Conservation (phyloP, 768 basidiomycete genomes). For the Trametes villosa region DNA sequence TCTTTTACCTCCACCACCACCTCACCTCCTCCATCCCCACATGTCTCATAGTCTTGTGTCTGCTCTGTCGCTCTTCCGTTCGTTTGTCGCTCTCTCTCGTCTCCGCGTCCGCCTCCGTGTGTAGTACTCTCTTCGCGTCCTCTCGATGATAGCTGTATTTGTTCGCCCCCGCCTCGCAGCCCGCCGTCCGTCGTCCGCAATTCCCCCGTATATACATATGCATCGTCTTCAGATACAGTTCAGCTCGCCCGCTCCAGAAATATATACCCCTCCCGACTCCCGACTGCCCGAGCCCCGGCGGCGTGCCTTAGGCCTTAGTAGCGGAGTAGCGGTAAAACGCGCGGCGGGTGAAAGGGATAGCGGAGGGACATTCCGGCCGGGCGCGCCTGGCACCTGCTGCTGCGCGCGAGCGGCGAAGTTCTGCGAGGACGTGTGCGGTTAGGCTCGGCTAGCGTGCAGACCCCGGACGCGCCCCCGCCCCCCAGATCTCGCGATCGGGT, state of each 20-base stretch:
- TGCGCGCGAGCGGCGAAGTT: no score
- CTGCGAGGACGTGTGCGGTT: no score
- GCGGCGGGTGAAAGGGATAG: no score
- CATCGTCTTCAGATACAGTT: not conserved
- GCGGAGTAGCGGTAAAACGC: no score
- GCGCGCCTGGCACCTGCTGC: no score
- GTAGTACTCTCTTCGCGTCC: conserved; percentile 13
- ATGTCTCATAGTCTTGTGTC: conserved; percentile 22
- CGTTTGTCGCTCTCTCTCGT: conserved; percentile 4
- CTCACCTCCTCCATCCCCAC: conserved; percentile 10
- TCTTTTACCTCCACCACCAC: no score
- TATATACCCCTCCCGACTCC: conserved; percentile 10
- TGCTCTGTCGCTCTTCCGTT: conserved; percentile 22
- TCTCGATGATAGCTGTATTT: conserved; percentile 23
- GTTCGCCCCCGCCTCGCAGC: conserved; percentile 2
- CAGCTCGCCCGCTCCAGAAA: conserved; percentile 6
- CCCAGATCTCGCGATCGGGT: conserved; percentile 22
- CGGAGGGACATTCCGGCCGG: no score
- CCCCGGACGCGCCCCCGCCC: not conserved
- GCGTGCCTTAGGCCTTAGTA: no score
- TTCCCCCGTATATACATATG: conserved; percentile 25
- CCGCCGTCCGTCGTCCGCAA: conserved; percentile 12
- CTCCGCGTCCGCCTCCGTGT: conserved; percentile 12
- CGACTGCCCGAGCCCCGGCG: no score
- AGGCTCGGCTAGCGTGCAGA: no score